A percentile compares a stretch with the other conserved stretches of the same genome.
Evolutionary conservation across 2,329 filamentous ascomycete species (phyloP).

Genomic region (Monosporascus sp.): DNA sequence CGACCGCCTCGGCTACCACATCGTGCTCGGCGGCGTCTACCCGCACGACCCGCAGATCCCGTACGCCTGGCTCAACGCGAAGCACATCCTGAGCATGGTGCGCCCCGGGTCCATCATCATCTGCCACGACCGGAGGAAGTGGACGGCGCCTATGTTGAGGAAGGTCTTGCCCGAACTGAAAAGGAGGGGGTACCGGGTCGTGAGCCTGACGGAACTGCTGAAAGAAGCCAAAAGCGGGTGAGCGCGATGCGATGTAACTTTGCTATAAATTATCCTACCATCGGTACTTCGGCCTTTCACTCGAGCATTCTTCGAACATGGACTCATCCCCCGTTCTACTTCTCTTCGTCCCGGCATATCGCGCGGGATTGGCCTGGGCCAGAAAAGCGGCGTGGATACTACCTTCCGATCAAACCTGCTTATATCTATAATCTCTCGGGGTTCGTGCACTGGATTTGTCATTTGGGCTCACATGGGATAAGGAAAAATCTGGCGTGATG

Average conservation of each 20-base stretch:
- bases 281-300: too few relatives aligned
- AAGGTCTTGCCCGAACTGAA: slow-evolving; percentile 67
- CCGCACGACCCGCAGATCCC: slow-evolving; percentile 86
- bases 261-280: too few relatives aligned
- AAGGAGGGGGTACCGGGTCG: slow-evolving; percentile 63
- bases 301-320: too few relatives aligned
- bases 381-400: too few relatives aligned
- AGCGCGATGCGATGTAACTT: neutral
- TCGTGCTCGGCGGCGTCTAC: slow-evolving; percentile 81
- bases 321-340: too few relatives aligned
- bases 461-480: too few relatives aligned
- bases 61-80: slow-evolving; percentile 63
- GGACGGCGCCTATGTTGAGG: slow-evolving; percentile 75
- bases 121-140: slow-evolving; percentile 77
- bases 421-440: too few relatives aligned
- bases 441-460: too few relatives aligned
- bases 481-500: too few relatives aligned
- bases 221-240: slow-evolving; percentile 23
- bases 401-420: too few relatives aligned
- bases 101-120: slow-evolving; percentile 74
- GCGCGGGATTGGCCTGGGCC: too few relatives aligned
- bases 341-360: too few relatives aligned
- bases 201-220: slow-evolving; percentile 65
- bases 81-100: slow-evolving; percentile 75
- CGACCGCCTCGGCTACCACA: slow-evolving; percentile 56